Percentiles rank a stretch among this genome's conserved stretches.
Evolutionary conservation across 768 basidiomycete species (phyloP).

Genomic region (Mycena vulgaris): DNA sequence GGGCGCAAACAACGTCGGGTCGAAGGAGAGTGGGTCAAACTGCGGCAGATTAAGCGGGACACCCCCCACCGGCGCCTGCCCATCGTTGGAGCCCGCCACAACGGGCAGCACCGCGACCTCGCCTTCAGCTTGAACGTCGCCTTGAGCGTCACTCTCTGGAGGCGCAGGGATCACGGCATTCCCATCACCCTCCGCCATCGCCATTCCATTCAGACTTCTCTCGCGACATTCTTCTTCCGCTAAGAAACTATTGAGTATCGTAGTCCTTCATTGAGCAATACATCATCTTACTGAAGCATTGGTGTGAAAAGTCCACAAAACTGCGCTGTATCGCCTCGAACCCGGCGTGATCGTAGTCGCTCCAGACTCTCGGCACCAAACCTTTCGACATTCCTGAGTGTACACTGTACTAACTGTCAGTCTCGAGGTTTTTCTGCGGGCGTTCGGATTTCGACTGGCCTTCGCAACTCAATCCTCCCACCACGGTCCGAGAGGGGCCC

Average conservation of each 20-base stretch:
- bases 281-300: slow-evolving; percentile 16
- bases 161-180: no score
- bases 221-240: slow-evolving; percentile 4
- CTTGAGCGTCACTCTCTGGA: no score
- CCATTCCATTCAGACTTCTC: slow-evolving; percentile 9
- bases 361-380: slow-evolving; percentile 2
- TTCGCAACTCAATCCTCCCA: slow-evolving; percentile 25
- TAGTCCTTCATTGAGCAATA: background rate
- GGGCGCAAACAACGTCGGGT: no score
- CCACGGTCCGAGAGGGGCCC: slow-evolving; percentile 23
- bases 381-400: slow-evolving; percentile 13
- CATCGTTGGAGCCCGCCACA: background rate
- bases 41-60: background rate
- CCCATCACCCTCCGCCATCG: background rate
- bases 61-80: background rate
- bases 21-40: background rate
- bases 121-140: no score
- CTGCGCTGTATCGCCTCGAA: background rate
- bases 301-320: slow-evolving; percentile 8
- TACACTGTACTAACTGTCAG: background rate
- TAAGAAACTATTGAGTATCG: background rate
- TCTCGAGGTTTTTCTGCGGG: background rate
- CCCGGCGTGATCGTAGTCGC: slow-evolving; percentile 1
- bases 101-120: no score
- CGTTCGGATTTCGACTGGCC: background rate